phyloP scores from a whole-genome alignment of 2,329 filamentous ascomycete species.

The Apiospora koreana region DNA sequence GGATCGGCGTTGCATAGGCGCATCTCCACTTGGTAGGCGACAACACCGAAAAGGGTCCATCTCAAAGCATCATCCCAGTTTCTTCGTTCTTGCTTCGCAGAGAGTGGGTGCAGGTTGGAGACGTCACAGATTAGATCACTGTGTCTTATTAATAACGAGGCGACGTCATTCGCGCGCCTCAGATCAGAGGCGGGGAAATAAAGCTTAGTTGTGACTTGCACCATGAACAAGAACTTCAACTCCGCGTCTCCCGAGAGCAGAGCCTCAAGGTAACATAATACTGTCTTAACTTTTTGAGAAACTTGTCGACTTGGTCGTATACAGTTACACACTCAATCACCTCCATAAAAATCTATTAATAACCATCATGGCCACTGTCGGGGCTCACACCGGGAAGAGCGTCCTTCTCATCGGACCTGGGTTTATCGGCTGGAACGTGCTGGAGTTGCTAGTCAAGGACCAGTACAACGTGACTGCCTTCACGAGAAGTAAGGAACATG shows the following conservation, averaged over 20 bases:
- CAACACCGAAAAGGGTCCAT: neutral
- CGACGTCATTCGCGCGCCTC: conserved; percentile 2
- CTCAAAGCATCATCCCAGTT: neutral
- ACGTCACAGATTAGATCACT: neutral
- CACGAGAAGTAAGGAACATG: conserved; percentile 41
- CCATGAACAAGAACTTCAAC: neutral
- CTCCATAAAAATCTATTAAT: neutral
- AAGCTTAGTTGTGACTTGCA: neutral
- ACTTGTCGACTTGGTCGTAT: neutral
- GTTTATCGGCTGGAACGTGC: conserved; percentile 48
- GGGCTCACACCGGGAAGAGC: conserved; percentile 20
- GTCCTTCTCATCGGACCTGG: conserved; percentile 47
- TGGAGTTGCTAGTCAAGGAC: conserved; percentile 43
- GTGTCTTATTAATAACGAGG: neutral
- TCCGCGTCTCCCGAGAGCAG: neutral
- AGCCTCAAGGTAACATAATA: neutral
- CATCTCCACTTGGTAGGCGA: neutral
- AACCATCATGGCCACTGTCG: neutral
- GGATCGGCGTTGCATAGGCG: conserved; percentile 1
- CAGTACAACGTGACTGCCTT: conserved; percentile 43
- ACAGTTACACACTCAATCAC: neutral
- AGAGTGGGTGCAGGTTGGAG: neutral
- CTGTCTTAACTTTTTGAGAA: neutral
- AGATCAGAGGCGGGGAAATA: neutral
- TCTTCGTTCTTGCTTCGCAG: neutral